Conservation (phyloP, 176 grass and related monocot genomes). For the Chloris gayana region DNA sequence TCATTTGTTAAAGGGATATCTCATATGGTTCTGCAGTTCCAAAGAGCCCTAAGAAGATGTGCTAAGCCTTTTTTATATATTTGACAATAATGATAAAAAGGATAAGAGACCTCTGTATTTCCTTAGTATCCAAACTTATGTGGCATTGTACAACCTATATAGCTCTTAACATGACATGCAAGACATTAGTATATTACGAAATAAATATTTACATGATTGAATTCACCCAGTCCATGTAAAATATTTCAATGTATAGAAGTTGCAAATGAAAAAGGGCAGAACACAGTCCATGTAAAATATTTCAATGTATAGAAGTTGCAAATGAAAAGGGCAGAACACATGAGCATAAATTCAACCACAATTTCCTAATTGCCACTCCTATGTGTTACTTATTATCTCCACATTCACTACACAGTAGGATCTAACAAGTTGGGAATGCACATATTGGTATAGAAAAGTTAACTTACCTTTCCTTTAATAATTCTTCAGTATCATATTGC, state of each 20-base stretch:
- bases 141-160: not conserved
- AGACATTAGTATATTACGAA: not conserved
- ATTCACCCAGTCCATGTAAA: not conserved
- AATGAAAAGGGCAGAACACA: not conserved
- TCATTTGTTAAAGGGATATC: not conserved
- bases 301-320: not conserved
- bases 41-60: not conserved
- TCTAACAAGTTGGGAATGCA: not conserved
- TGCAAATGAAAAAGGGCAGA: not conserved
- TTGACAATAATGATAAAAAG: not conserved
- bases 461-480: slow-evolving; percentile 76
- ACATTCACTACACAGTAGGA: not conserved
- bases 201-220: not conserved
- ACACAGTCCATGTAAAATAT: not conserved
- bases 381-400: not conserved
- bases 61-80: not conserved
- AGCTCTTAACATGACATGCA: not conserved
- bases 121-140: not conserved
- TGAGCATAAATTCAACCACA: not conserved
- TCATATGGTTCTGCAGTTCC: not conserved
- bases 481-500: slow-evolving; percentile 46
- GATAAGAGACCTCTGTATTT: not conserved
- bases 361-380: not conserved
- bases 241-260: not conserved
- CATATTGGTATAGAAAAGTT: not conserved